Conservation (phyloP, 208 protist species). For the Crithidia brevicula region DNA sequence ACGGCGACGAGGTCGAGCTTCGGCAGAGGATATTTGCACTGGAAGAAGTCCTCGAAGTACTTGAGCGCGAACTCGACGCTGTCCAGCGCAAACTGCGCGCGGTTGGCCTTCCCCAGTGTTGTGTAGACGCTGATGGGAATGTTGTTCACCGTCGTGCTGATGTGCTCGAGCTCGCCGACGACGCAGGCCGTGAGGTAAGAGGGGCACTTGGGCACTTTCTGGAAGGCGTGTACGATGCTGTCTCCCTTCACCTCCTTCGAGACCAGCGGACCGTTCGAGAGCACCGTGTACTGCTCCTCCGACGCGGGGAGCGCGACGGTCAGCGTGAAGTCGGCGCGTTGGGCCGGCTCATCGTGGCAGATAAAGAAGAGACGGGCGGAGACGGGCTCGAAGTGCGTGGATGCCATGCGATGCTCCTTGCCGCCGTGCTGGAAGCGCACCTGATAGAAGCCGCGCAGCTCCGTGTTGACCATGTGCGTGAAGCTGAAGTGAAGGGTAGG, state of each 20-base stretch:
- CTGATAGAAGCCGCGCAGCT: conserved; percentile 94
- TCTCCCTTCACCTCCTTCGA: conserved; percentile 43
- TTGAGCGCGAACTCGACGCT: conserved; percentile 73
- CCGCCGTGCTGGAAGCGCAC: conserved; percentile 72
- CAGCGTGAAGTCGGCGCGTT: conserved; percentile 96
- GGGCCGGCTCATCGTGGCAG: conserved; percentile 97
- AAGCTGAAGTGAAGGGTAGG: conserved; percentile 73
- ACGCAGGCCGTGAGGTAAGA: conserved; percentile 97
- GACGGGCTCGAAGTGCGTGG: conserved; percentile 96
- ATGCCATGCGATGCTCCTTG: conserved; percentile 88
- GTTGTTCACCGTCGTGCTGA: conserved; percentile 60
- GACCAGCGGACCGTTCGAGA: conserved; percentile 72
- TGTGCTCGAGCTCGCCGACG: conserved; percentile 93
- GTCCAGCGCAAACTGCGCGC: conserved; percentile 85
- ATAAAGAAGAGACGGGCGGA: conserved; percentile 96
- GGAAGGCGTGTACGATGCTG: conserved; percentile 74
- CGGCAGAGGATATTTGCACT: conserved; percentile 92
- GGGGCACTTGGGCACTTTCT: conserved; percentile 88
- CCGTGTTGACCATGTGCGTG: conserved; percentile 83
- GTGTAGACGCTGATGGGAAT: conserved; percentile 82
- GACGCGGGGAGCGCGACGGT: conserved; percentile 74
- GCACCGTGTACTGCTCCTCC: conserved; percentile 74
- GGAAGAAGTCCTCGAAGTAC: conserved; percentile 92
- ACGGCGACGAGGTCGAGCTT: conserved; percentile 98
- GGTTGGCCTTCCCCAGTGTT: conserved; percentile 62